A percentile compares a stretch with the other conserved stretches of the same genome.
Conservation (phyloP, 495 filamentous ascomycete genomes). For the Penicillium subrubescens region DNA sequence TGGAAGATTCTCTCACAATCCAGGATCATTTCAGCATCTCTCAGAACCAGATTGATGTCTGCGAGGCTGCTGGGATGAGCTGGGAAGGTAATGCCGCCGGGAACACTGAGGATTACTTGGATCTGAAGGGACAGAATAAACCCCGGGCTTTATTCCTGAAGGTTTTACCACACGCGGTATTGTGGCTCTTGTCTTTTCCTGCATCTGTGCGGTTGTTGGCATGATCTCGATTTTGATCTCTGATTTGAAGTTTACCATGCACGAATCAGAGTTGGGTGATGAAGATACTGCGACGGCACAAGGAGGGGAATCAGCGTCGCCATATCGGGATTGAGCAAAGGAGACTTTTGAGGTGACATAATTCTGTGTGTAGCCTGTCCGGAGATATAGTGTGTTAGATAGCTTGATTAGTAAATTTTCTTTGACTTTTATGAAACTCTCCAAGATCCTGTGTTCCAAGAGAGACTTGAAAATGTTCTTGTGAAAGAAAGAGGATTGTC, state of each 20-base stretch:
- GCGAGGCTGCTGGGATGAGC: neutral
- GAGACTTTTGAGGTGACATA: neutral
- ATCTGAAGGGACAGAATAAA: neutral
- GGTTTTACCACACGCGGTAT: neutral
- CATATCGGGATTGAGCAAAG: neutral
- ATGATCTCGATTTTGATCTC: neutral
- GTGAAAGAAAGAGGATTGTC: too few species aligned
- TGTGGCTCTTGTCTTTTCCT: neutral
- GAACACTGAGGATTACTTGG: neutral
- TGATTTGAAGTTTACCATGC: neutral
- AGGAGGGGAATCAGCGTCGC: neutral
- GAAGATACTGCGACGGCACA: neutral
- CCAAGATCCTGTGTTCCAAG: neutral
- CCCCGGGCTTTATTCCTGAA: neutral
- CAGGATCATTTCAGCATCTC: neutral
- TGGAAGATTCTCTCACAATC: neutral
- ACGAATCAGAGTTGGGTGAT: neutral
- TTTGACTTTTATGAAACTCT: neutral
- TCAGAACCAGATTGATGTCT: neutral
- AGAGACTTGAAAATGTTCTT: too few species aligned
- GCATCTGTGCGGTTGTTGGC: neutral
- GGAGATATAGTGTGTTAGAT: neutral
- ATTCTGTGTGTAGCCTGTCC: neutral
- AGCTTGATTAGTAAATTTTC: neutral
- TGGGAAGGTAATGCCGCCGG: neutral